Conservation (phyloP, 768 basidiomycete genomes). For the Inosperma sp. region DNA sequence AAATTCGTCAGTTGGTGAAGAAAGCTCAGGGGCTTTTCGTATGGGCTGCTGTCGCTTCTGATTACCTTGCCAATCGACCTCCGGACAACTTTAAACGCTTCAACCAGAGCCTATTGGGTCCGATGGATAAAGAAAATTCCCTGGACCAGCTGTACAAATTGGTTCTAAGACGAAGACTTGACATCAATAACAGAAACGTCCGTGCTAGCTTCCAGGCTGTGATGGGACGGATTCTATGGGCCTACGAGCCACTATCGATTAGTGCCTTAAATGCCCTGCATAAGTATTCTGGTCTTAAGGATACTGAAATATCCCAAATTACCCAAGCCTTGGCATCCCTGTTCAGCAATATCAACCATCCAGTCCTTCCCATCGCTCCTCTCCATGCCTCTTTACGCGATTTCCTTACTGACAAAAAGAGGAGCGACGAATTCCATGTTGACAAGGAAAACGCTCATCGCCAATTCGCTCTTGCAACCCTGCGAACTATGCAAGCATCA, state of each 20-base stretch:
- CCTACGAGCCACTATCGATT: conserved; percentile 19
- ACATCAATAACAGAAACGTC: conserved; percentile 8
- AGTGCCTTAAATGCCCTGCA: conserved; percentile 17
- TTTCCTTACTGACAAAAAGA: conserved; percentile 17
- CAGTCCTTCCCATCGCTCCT: conserved; percentile 11
- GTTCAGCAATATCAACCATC: conserved; percentile 17
- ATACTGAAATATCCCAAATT: conserved; percentile 11
- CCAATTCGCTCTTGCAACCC: conserved; percentile 17
- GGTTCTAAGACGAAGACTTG: conserved; percentile 9
- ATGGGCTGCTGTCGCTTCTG: conserved; percentile 1
- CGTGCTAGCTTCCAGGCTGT: conserved; percentile 14
- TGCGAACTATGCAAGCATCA: conserved; percentile 25
- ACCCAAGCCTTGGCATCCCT: conserved; percentile 18
- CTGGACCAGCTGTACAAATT: conserved; percentile 4
- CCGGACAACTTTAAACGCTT: not conserved
- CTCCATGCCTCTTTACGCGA: conserved; percentile 28
- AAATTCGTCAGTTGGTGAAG: not conserved
- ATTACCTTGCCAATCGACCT: not conserved
- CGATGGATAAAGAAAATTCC: not conserved
- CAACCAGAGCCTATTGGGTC: not conserved
- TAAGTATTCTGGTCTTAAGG: too few relatives aligned
- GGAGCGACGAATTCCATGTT: conserved; percentile 16
- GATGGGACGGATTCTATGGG: not conserved
- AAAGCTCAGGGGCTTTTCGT: conserved; percentile 3
- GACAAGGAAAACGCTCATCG: conserved; percentile 13